These are phyloP conservation scores for Yamadazyma triangularis DNA, from an alignment of 1,139 yeast genomes.

Conservation along the genomic window DNA sequence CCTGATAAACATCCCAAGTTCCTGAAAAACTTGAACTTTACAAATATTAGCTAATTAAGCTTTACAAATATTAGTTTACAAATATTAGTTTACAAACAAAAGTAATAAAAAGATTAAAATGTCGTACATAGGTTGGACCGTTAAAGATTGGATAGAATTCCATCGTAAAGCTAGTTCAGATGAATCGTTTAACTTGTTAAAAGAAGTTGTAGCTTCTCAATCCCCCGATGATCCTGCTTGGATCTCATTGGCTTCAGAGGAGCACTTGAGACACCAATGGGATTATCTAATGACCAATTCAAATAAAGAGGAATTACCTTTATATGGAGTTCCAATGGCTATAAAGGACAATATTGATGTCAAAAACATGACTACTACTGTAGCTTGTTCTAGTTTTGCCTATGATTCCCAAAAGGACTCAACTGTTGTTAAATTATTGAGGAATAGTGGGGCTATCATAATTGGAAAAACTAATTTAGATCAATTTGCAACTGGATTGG, in stretches of 20 bases:
- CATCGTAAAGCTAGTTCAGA: constrained; percentile 62
- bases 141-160: constrained; percentile 62
- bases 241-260: constrained; percentile 70
- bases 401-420: constrained; percentile 70
- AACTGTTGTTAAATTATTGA: constrained; percentile 62
- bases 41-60: too few relatives aligned
- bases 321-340: constrained; percentile 93
- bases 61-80: constrained; percentile 7
- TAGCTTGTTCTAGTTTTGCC: constrained; percentile 85
- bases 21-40: too few relatives aligned
- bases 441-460: constrained; percentile 83
- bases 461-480: constrained; percentile 92
- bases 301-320: constrained; percentile 48
- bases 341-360: constrained; percentile 94
- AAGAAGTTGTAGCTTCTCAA: constrained; percentile 46
- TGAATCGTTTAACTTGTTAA: constrained; percentile 51
- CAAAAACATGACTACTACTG: constrained; percentile 78
- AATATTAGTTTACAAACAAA: too few relatives aligned
- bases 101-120: too few relatives aligned
- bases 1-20: too few relatives aligned
- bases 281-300: constrained; percentile 53
- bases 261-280: constrained; percentile 73
- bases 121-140: constrained; percentile 50
- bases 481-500: constrained; percentile 95
- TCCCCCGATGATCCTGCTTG: constrained; percentile 71